Base-by-base conservation (phyloP, 371 early-diverging fungal species). In the Mucor plumbeus region DNA sequence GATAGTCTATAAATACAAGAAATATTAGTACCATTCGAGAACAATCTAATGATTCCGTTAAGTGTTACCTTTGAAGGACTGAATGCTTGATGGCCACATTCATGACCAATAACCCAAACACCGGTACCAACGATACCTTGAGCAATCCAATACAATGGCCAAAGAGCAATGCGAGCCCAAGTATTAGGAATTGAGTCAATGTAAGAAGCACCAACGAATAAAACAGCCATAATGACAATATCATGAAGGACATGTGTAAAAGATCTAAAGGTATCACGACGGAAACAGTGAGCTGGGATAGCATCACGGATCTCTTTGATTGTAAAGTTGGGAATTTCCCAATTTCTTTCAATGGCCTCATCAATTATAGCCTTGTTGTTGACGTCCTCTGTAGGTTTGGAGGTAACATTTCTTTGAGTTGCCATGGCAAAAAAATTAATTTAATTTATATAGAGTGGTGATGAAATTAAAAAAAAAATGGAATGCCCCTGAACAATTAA, bases 91-190 rank as follows among this genome's bases (percentile, higher is more conserved):
- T 95, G 96, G 6, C 95, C 96, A 70, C 91, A 89, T 74, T 92
- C 95, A 76, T 95, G 96, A 54, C 94, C 96, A 63, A 94, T 81
- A 35, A 94, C 92, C 96, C 96, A 95, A 60, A 93, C 60, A 44
- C 96, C 96, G 21, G 94, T 94, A 69, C 87, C 84, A 31, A 94
- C 90, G 50, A 91, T 81, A 57, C 95, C 95, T 79, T 92, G 93
- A 40, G 78, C 72, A 47, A 88, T 72, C 93, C 94, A 93, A 86
- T 93, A 95, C 26, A 77, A 41, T 5, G 87, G 81, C 96, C 96
- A 95, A 0, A 89, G 83, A 11, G 84, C 71, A 47, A 69, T 74
- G 15, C 87, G 86, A 59, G 85, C 69, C 48, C 71, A 44, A 5
- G 73, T 57, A 17, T 83, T 80, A 44, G 85, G 81, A 26, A 81